These are phyloP conservation scores for Brasilioporus rufonigricans DNA, from an alignment of 768 basidiomycete species.

Conservation along the genomic window DNA sequence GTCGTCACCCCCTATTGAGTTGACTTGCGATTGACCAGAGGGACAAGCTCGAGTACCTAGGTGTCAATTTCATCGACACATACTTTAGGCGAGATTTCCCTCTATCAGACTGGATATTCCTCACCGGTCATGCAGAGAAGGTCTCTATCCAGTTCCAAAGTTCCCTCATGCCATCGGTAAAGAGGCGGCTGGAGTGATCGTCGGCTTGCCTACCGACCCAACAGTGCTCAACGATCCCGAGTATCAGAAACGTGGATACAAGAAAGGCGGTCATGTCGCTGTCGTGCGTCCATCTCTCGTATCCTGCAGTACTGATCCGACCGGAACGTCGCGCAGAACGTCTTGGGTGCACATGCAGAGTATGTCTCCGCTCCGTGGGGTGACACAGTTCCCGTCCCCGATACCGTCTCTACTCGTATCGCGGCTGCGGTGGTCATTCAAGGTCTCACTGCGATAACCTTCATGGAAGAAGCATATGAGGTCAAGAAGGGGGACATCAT, in stretches of 20 bases:
- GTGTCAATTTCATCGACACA: constrained; percentile 86
- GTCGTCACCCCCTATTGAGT: not conserved
- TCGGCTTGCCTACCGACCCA: constrained; percentile 68
- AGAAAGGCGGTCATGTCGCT: constrained; percentile 72
- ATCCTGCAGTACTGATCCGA: not conserved
- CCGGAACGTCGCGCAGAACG: constrained; percentile 35
- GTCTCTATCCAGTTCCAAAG: constrained; percentile 56
- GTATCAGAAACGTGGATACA: constrained; percentile 62
- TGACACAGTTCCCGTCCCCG: constrained; percentile 63
- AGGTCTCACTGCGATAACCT: constrained; percentile 73
- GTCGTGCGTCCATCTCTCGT: constrained; percentile 45
- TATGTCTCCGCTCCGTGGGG: constrained; percentile 69
- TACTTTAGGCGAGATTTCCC: constrained; percentile 63
- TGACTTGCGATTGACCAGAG: not conserved
- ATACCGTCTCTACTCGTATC: constrained; percentile 50
- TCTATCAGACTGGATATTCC: not conserved
- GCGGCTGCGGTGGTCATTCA: constrained; percentile 73
- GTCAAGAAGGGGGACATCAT: constrained; percentile 79
- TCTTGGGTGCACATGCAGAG: constrained; percentile 59
- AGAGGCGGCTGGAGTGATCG: constrained; percentile 76
- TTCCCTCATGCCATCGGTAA: constrained; percentile 72
- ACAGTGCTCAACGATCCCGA: constrained; percentile 56
- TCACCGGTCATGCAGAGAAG: constrained; percentile 42
- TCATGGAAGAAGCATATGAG: constrained; percentile 82
- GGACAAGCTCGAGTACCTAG: constrained; percentile 63